Evolutionary conservation across 2,329 filamentous ascomycete genomes (phyloP).

Genomic region (Botryotinia globosa): DNA sequence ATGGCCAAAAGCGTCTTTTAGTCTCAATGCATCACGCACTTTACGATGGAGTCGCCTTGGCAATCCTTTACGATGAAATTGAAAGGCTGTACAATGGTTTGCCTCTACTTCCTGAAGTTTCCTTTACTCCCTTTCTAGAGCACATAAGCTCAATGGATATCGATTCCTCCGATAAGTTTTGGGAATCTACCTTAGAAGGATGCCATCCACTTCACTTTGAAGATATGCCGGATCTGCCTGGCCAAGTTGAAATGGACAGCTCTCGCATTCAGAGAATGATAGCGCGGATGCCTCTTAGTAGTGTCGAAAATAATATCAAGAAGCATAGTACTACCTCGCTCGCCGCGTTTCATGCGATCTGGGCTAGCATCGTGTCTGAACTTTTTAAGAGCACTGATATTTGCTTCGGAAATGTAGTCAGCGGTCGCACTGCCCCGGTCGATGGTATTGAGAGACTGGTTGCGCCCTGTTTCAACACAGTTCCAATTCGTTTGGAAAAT

Average conservation of each 20-base stretch:
- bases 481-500: constrained; percentile 65
- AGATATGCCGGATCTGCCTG: background rate
- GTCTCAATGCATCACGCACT: constrained; percentile 69
- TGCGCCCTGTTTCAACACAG: constrained; percentile 90
- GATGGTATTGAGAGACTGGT: constrained; percentile 68
- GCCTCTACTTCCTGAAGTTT: constrained; percentile 47
- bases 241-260: background rate
- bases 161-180: constrained; percentile 59
- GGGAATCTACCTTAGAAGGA: constrained; percentile 54
- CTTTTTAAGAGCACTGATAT: constrained; percentile 60
- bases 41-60: constrained; percentile 80
- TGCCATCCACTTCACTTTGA: constrained; percentile 44
- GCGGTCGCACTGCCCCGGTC: constrained; percentile 66
- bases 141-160: constrained; percentile 53
- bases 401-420: constrained; percentile 85
- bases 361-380: constrained; percentile 62
- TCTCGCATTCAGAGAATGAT: constrained; percentile 23
- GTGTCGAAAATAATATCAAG: constrained; percentile 50
- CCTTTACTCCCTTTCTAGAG: constrained; percentile 63
- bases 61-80: constrained; percentile 66
- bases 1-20: constrained; percentile 24
- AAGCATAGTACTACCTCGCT: constrained; percentile 60
- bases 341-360: constrained; percentile 67
- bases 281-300: constrained; percentile 26
- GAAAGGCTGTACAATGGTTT: constrained; percentile 53